These are phyloP conservation scores for Diaporthe destruens DNA, from an alignment of 2,329 filamentous ascomycete species.

Conservation along the genomic window DNA sequence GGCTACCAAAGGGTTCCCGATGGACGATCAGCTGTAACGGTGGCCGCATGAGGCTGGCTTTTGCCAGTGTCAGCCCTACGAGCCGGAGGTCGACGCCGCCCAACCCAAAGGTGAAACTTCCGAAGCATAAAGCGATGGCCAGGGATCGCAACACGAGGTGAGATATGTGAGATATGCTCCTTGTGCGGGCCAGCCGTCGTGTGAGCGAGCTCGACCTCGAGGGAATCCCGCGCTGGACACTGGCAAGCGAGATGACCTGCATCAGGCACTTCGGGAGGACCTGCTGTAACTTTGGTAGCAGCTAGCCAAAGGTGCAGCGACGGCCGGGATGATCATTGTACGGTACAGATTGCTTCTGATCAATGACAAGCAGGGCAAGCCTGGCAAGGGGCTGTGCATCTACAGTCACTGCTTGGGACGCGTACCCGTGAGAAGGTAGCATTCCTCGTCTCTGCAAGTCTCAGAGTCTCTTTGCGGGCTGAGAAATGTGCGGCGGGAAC, in stretches of 20 bases:
- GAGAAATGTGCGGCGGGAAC: slow-evolving; percentile 27
- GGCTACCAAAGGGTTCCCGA: slow-evolving; percentile 11
- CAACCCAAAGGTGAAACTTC: slow-evolving; percentile 14
- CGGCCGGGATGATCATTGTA: slow-evolving; percentile 1
- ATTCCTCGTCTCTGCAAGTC: slow-evolving; percentile 23
- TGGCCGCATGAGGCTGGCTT: slow-evolving; percentile 26
- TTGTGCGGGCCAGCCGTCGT: slow-evolving; percentile 1
- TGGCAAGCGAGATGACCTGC: slow-evolving; percentile 25
- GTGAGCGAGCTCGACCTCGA: neutral
- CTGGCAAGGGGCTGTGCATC: neutral
- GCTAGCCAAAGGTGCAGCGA: slow-evolving; percentile 23
- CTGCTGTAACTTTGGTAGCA: slow-evolving; percentile 23
- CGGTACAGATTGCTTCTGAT: slow-evolving; percentile 2
- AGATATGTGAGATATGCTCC: slow-evolving; percentile 2
- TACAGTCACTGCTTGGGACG: slow-evolving; percentile 11
- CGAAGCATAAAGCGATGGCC: slow-evolving; percentile 1
- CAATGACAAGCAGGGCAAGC: slow-evolving; percentile 11
- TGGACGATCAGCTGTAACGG: slow-evolving; percentile 23
- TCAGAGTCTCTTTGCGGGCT: neutral
- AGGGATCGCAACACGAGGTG: slow-evolving; percentile 14
- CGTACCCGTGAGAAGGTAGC: slow-evolving; percentile 12
- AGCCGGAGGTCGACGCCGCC: slow-evolving; percentile 25
- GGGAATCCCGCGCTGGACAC: neutral
- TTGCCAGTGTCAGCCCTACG: slow-evolving; percentile 37
- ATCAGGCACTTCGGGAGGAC: slow-evolving; percentile 24